A percentile compares a stretch with the other conserved stretches of the same genome.
phyloP scores from a whole-genome alignment of 2,329 filamentous ascomycete species.

The Xylaria sp. region DNA sequence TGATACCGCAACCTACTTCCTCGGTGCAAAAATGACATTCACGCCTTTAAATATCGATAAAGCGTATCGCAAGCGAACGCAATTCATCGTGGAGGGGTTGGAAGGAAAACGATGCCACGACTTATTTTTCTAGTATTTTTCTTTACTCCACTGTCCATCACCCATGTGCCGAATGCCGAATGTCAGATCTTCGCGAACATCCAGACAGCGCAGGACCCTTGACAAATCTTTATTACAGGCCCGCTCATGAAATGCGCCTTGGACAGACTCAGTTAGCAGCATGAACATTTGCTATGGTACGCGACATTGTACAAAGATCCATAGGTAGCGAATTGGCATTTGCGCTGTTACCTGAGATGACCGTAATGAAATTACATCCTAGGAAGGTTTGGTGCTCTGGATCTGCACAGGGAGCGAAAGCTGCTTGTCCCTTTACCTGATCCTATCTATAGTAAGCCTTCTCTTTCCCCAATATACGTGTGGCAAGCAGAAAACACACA shows the following conservation, averaged over 20 bases:
- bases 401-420: not conserved
- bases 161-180: too few species aligned
- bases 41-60: too few species aligned
- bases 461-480: not conserved
- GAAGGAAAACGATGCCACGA: not conserved
- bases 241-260: slow-evolving; percentile 13
- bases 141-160: not conserved
- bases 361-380: slow-evolving; percentile 18
- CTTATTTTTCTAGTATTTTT: not conserved
- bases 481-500: not conserved
- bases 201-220: not conserved
- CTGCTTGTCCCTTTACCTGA: not conserved
- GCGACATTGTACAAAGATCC: slow-evolving; percentile 1
- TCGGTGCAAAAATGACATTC: too few species aligned
- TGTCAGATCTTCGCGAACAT: not conserved
- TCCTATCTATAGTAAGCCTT: not conserved
- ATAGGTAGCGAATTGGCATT: slow-evolving; percentile 11
- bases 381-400: not conserved
- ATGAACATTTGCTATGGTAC: not conserved
- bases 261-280: slow-evolving; percentile 18
- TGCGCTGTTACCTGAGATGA: not conserved
- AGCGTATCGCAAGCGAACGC: not conserved
- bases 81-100: not conserved
- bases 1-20: too few species aligned
- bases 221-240: slow-evolving; percentile 15